phyloP scores from a whole-genome alignment of 768 basidiomycete species.

The Gyrodon lividus region DNA sequence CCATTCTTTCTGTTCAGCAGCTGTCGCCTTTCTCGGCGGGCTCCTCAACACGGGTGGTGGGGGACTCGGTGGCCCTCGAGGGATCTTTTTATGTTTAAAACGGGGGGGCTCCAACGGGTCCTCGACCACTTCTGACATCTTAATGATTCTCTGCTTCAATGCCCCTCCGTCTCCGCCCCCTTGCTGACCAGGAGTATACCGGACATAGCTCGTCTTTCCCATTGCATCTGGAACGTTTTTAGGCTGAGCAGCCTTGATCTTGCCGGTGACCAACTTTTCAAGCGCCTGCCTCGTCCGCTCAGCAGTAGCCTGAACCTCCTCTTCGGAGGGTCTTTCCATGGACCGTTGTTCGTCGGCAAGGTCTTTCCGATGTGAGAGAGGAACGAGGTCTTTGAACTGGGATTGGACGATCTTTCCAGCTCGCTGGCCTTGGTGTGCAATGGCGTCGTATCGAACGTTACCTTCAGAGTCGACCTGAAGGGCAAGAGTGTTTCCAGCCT shows the following conservation, averaged over 20 bases:
- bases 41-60: constrained; percentile 94
- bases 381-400: constrained; percentile 97
- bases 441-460: constrained; percentile 95
- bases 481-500: constrained; percentile 91
- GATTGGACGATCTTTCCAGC: constrained; percentile 86
- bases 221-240: constrained; percentile 88
- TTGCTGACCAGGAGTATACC: constrained; percentile 95
- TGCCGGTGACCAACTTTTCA: constrained; percentile 90
- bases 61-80: constrained; percentile 92
- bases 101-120: constrained; percentile 96
- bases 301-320: constrained; percentile 86
- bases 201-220: constrained; percentile 85
- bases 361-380: constrained; percentile 86
- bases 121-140: constrained; percentile 97
- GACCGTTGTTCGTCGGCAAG: constrained; percentile 65
- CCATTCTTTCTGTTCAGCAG: constrained; percentile 99
- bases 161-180: constrained; percentile 52
- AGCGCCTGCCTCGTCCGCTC: constrained; percentile 89
- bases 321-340: constrained; percentile 94
- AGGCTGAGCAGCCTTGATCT: constrained; percentile 98
- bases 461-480: constrained; percentile 97
- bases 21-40: constrained; percentile 94
- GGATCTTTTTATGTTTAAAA: constrained; percentile 99
- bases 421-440: constrained; percentile 93
- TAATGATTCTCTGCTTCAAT: constrained; percentile 94